These are phyloP conservation scores for Sugiyamaella paludigena DNA, from an alignment of 1,139 yeast genomes.

Conservation along the genomic window DNA sequence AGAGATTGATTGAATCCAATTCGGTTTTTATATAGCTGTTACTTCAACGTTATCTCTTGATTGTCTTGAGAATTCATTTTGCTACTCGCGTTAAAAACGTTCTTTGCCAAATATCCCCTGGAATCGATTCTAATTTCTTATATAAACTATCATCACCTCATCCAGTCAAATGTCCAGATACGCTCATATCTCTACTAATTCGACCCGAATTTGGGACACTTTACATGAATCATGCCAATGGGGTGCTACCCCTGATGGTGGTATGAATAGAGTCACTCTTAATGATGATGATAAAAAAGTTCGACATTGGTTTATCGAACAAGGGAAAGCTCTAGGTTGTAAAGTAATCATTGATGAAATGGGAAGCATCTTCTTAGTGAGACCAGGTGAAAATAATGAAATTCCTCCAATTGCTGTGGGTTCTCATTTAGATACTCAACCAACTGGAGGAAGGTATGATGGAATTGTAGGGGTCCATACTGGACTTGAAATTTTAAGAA, in stretches of 20 bases:
- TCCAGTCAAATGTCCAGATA: too few relatives aligned
- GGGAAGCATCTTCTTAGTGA: conserved; percentile 66
- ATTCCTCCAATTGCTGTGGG: conserved; percentile 64
- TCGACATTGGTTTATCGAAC: conserved; percentile 64
- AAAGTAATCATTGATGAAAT: conserved; percentile 55
- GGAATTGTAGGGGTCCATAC: conserved; percentile 68
- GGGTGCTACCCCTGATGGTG: conserved; percentile 69
- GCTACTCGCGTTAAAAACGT: too few relatives aligned
- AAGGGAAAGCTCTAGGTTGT: conserved; percentile 56
- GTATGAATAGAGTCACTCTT: conserved; percentile 54
- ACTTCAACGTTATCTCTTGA: too few relatives aligned
- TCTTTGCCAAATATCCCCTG: too few relatives aligned
- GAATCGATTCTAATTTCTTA: too few relatives aligned
- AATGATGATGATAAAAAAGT: conserved; percentile 61
- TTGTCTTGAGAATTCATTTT: too few relatives aligned
- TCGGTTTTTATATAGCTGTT: too few relatives aligned
- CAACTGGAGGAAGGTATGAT: conserved; percentile 76
- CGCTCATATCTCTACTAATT: too few relatives aligned
- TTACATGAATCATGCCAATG: conserved; percentile 61
- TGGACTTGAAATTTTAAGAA: conserved; percentile 64
- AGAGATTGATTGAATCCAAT: too few relatives aligned
- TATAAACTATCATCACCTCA: too few relatives aligned
- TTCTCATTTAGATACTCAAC: conserved; percentile 74
- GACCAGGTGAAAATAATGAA: conserved; percentile 52
- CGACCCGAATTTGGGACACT: conserved; percentile 49